These are phyloP conservation scores for Pythium scleroteichum DNA, from an alignment of 352 stramenopile genomes.

Conservation along the genomic window DNA sequence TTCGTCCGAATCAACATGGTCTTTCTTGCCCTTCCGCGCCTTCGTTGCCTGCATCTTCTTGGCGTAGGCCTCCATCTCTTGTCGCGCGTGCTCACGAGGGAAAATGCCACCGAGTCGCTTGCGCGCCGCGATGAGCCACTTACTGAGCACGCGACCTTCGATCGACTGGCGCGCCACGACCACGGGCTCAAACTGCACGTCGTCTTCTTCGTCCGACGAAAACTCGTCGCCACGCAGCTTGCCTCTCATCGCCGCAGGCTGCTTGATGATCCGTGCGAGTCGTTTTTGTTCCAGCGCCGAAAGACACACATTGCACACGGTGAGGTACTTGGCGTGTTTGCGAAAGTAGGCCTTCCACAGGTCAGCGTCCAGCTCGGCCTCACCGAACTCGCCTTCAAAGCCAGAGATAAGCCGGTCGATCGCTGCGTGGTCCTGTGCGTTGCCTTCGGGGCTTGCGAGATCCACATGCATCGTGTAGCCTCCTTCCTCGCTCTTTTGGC, in stretches of 20 bases:
- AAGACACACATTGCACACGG: constrained; percentile 93
- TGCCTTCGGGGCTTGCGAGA: constrained; percentile 65
- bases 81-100: constrained; percentile 75
- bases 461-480: constrained; percentile 84
- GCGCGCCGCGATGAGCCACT: constrained; percentile 93
- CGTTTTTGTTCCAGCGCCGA: constrained; percentile 58
- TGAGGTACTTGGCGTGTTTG: constrained; percentile 92
- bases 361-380: constrained; percentile 85
- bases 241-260: constrained; percentile 10
- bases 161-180: constrained; percentile 88
- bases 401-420: constrained; percentile 80
- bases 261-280: constrained; percentile 40
- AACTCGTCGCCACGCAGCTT: constrained; percentile 90
- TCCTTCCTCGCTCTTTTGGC: constrained; percentile 65
- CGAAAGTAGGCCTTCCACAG: constrained; percentile 97
- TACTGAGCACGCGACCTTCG: constrained; percentile 93
- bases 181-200: constrained; percentile 90
- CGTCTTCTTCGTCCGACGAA: constrained; percentile 91
- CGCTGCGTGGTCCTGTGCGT: constrained; percentile 65
- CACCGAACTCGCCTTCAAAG: constrained; percentile 83
- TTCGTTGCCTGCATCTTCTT: constrained; percentile 86
- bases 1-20: constrained; percentile 71
- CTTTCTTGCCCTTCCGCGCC: constrained; percentile 56
- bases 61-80: constrained; percentile 93
- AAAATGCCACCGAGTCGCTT: constrained; percentile 91